A percentile compares a stretch with the other conserved stretches of the same genome.
These are phyloP conservation scores for Mycena chlorophos DNA, from an alignment of 768 basidiomycete species.

Conservation along the genomic window DNA sequence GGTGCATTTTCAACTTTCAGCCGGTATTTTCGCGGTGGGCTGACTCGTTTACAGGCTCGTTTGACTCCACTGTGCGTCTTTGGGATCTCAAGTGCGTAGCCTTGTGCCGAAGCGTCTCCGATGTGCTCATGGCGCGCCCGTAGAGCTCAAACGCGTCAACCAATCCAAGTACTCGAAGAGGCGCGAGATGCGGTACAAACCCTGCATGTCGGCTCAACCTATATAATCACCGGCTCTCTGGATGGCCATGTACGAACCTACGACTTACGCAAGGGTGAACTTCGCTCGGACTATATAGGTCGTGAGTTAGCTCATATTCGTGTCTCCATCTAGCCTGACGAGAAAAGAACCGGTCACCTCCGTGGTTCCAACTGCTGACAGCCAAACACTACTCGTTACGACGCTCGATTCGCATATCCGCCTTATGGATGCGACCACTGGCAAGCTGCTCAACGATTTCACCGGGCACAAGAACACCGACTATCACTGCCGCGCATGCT, in stretches of 20 bases:
- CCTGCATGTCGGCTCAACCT: conserved; percentile 63
- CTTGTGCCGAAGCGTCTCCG: not conserved
- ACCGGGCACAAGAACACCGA: conserved; percentile 70
- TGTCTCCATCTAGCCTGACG: conserved; percentile 14
- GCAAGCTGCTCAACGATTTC: conserved; percentile 85
- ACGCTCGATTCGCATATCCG: conserved; percentile 84
- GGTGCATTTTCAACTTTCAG: conserved; percentile 55
- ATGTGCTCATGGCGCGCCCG: conserved; percentile 1
- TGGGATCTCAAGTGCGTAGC: conserved; percentile 84
- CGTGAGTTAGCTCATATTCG: conserved; percentile 50
- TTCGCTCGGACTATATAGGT: conserved; percentile 87
- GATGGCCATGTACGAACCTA: conserved; percentile 93
- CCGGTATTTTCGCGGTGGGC: not conserved
- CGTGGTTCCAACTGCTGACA: conserved; percentile 76
- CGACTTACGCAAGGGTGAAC: conserved; percentile 90
- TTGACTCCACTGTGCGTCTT: conserved; percentile 84
- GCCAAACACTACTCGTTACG: conserved; percentile 76
- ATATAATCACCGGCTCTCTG: conserved; percentile 79
- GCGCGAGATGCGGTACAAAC: conserved; percentile 86
- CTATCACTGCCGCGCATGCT: conserved; percentile 80
- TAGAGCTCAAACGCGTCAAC: conserved; percentile 74
- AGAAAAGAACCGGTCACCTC: conserved; percentile 93
- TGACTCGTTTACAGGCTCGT: conserved; percentile 63
- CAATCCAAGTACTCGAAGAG: conserved; percentile 90
- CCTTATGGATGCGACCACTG: conserved; percentile 80